Base-by-base conservation (phyloP, 225 moss, liverwort and hornwort species). In the Marchantia paleacea region DNA sequence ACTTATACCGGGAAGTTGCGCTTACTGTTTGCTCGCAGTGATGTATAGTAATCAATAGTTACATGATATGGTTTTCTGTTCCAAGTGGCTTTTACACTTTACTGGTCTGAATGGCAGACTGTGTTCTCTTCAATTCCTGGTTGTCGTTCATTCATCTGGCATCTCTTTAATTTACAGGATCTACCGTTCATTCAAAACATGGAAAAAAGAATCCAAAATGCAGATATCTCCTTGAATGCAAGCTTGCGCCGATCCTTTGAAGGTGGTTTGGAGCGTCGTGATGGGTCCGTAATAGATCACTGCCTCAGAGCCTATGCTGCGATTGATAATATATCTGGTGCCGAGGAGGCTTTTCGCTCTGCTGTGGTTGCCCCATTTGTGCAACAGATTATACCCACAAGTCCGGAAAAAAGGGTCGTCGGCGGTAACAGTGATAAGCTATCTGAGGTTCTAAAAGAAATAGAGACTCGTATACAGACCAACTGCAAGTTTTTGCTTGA, bases 301-400 rank as follows among this genome's bases (percentile, higher is more conserved):
- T 96, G 93, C 80, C 91, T 96, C 75, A 91, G 93, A 69, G 93
- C 95, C 62, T 93, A 96, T 84, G 90, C 93, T 85, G 91, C 95
- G 54, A 92, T 93, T 79, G 95, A 96, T 60, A 93, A 93, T 64
- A 93, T 88, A 76, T 77, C 89, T 85, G 93, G 93, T 55, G 93
- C 95, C 53, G 92, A 96, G 85, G 95, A 92, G 57, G 93, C 89
- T 50, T 93, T 93, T 69, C 95, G 92, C 75, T 82, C 91, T 79
- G 91, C 95, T 73, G 90, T 96, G 61, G 95, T 96, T 75, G 85
- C 92, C 55, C 91, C 90, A 72, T 90, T 93, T 86, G 92, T 93
- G 76, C 91, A 89, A 81, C 73, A 80, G 24, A 87, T 93, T 48
- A 79, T 96, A 82, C 87, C 91, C 39, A 82, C 86, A 67, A 85